Percentiles rank a stretch among this genome's conserved stretches.
Evolutionary conservation across 2,329 filamentous ascomycete species (phyloP).

Genomic region (Paecilomyces formosus): DNA sequence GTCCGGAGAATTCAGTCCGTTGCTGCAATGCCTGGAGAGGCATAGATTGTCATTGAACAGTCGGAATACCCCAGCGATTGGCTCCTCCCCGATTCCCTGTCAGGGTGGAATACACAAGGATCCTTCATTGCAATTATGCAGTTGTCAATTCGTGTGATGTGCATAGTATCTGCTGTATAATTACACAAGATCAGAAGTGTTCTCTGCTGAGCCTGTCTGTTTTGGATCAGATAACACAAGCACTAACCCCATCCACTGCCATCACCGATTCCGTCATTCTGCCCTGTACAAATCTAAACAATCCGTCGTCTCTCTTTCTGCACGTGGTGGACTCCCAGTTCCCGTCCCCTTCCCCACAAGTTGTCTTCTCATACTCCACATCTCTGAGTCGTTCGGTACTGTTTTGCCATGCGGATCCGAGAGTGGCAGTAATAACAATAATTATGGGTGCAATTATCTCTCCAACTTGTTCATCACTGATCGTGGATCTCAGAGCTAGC

Average conservation of each 20-base stretch:
- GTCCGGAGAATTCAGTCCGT: not conserved
- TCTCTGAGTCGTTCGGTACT: not conserved
- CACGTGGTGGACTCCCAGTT: not conserved
- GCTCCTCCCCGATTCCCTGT: not conserved
- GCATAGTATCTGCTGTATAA: not conserved
- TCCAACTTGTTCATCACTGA: not conserved
- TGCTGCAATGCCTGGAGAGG: not conserved
- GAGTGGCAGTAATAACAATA: not conserved
- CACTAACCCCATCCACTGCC: not conserved
- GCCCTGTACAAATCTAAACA: not conserved
- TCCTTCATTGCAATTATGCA: not conserved
- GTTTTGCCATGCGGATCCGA: not conserved
- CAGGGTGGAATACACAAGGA: not conserved
- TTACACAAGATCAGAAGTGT: not conserved
- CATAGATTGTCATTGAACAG: not conserved
- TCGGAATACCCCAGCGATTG: not conserved
- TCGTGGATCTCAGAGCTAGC: not conserved
- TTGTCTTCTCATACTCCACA: not conserved
- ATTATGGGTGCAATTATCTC: not conserved
- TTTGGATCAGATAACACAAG: not conserved
- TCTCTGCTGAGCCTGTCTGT: not conserved
- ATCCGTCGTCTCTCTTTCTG: not conserved
- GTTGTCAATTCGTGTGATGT: not conserved
- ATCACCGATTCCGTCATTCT: not conserved
- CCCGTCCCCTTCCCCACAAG: not conserved